phyloP scores from a whole-genome alignment of 208 protist genomes.

The Leptomonas seymouri region DNA sequence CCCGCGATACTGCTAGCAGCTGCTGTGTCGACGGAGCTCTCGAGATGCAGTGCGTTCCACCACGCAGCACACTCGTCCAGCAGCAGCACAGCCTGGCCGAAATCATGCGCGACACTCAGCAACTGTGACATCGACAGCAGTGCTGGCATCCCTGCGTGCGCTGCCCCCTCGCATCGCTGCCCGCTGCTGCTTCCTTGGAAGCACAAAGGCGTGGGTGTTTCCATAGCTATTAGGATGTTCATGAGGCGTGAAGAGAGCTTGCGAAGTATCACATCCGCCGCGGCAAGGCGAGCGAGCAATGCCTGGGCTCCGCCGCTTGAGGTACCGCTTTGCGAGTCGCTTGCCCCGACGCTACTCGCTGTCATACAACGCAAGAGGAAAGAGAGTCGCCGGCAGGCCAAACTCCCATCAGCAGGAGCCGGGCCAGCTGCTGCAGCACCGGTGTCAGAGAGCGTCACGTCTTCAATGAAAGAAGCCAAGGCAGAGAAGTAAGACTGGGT shows the following conservation, averaged over 20 bases:
- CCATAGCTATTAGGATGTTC: not conserved
- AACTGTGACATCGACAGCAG: not conserved
- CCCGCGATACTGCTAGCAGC: not conserved
- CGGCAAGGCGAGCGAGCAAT: conserved; percentile 20
- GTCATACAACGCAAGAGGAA: conserved; percentile 21
- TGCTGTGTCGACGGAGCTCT: not conserved
- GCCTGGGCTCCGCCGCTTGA: not conserved
- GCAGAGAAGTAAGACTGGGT: conserved; percentile 1
- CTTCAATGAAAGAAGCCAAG: not conserved
- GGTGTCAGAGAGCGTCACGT: not conserved
- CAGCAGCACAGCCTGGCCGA: not conserved
- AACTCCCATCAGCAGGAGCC: not conserved
- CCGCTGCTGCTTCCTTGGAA: not conserved
- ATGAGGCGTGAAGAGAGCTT: not conserved
- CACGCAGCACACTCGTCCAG: conserved; percentile 22
- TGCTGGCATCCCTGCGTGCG: not conserved
- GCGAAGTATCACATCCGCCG: conserved; percentile 10
- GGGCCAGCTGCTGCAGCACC: not conserved
- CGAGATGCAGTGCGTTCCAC: conserved; percentile 23
- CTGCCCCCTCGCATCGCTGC: not conserved
- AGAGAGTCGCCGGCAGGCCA: not conserved
- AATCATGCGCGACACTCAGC: not conserved
- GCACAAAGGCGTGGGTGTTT: too few relatives aligned
- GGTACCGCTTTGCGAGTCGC: not conserved
- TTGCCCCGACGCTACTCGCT: not conserved